Percentiles rank a stretch among this genome's conserved stretches.
These are phyloP conservation scores for Boletus reticulatus DNA, from an alignment of 768 basidiomycete species.

Conservation along the genomic window DNA sequence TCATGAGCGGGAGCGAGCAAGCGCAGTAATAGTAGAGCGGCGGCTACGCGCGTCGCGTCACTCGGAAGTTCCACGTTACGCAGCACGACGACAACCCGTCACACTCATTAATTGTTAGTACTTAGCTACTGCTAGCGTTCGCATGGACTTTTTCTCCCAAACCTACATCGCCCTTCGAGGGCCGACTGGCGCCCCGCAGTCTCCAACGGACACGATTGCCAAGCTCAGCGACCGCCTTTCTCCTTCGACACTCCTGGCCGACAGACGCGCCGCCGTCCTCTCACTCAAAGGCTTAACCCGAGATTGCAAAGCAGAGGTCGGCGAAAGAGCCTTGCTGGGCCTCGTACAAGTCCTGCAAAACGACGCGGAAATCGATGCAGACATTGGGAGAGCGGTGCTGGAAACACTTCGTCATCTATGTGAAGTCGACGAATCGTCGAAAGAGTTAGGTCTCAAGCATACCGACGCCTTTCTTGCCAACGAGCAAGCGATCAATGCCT, in stretches of 20 bases:
- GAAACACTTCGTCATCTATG: slow-evolving; percentile 88
- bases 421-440: slow-evolving; percentile 61
- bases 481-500: slow-evolving; percentile 67
- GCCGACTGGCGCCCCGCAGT: slow-evolving; percentile 80
- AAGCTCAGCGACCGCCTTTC: slow-evolving; percentile 88
- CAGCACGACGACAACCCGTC: background rate
- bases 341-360: slow-evolving; percentile 80
- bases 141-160: slow-evolving; percentile 83
- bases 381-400: slow-evolving; percentile 88
- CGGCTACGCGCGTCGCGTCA: background rate
- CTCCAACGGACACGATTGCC: slow-evolving; percentile 79
- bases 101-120: too few species aligned
- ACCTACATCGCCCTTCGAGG: slow-evolving; percentile 85
- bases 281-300: slow-evolving; percentile 89
- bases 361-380: slow-evolving; percentile 87
- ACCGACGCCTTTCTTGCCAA: slow-evolving; percentile 76
- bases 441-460: slow-evolving; percentile 78
- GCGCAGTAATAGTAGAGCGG: too few species aligned
- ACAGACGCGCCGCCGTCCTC: slow-evolving; percentile 90
- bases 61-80: background rate
- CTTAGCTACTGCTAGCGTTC: background rate
- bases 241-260: slow-evolving; percentile 85
- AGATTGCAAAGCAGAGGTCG: slow-evolving; percentile 90
- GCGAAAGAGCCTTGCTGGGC: slow-evolving; percentile 69
- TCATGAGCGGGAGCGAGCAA: too few species aligned